phyloP scores from a whole-genome alignment of 192 early-diverging fungal genomes.

The Geranomyces variabilis region DNA sequence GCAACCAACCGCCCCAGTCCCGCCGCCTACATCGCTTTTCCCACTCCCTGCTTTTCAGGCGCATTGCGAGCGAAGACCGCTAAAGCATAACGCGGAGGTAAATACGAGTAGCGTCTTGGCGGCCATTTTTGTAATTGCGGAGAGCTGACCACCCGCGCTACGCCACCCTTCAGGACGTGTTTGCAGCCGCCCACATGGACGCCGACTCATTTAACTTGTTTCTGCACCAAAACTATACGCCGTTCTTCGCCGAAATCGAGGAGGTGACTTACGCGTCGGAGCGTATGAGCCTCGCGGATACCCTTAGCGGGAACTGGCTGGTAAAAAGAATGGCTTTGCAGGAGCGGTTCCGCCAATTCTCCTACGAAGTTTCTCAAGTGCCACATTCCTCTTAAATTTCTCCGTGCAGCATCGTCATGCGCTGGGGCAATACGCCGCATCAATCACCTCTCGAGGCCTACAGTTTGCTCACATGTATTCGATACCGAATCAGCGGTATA shows the following conservation, averaged over 20 bases:
- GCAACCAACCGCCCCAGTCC: not conserved
- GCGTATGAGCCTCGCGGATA: slow-evolving; percentile 37
- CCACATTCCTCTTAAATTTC: not conserved
- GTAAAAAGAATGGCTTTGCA: not conserved
- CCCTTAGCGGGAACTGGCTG: slow-evolving; percentile 39
- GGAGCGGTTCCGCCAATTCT: not conserved
- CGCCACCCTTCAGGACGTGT: too few species aligned
- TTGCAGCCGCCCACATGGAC: slow-evolving; percentile 40
- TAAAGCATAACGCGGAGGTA: slow-evolving; percentile 48
- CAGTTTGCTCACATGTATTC: slow-evolving; percentile 33
- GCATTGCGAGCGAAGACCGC: slow-evolving; percentile 27
- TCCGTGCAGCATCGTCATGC: slow-evolving; percentile 25
- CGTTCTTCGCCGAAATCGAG: slow-evolving; percentile 39
- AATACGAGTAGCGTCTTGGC: too few species aligned
- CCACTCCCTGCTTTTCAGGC: slow-evolving; percentile 29
- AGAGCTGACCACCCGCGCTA: too few species aligned
- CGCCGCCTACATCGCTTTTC: not conserved
- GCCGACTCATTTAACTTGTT: slow-evolving; percentile 35
- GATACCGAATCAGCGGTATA: slow-evolving; percentile 34
- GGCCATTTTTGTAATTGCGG: too few species aligned
- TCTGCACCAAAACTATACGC: slow-evolving; percentile 46
- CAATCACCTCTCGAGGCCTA: slow-evolving; percentile 40
- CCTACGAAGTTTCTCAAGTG: not conserved
- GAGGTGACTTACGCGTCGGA: slow-evolving; percentile 38
- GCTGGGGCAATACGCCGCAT: slow-evolving; percentile 37